Conservation (phyloP, 257 asterid species). For the Solanum pinnatisectum region DNA sequence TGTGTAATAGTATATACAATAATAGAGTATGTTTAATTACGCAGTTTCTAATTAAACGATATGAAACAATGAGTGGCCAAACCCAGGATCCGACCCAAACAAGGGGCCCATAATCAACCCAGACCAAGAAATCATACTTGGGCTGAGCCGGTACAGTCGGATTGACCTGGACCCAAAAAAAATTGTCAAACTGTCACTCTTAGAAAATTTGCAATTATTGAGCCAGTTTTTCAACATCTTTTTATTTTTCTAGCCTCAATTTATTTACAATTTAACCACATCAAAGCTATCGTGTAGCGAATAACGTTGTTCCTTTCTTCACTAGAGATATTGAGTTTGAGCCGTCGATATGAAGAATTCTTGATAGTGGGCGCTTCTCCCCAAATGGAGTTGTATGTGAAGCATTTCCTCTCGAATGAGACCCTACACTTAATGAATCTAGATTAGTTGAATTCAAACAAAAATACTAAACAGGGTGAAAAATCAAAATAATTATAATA, state of each 20-base stretch:
- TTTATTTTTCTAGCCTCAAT: not conserved
- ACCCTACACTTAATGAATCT: fast-evolving
- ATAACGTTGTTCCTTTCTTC: too few relatives aligned
- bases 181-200: not conserved
- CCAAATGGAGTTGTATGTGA: not conserved
- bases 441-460: fast-evolving
- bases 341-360: fast-evolving
- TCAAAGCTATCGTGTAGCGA: too few relatives aligned
- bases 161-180: not conserved
- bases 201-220: not conserved
- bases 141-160: not conserved
- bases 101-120: not conserved
- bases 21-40: too few relatives aligned
- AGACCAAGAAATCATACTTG: not conserved
- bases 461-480: fast-evolving
- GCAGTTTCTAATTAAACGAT: too few relatives aligned
- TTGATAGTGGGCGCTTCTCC: not conserved
- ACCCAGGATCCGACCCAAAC: not conserved
- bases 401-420: not conserved
- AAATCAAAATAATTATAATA: too few relatives aligned
- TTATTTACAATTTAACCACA: not conserved
- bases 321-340: not conserved
- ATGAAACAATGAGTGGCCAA: not conserved
- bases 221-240: not conserved
- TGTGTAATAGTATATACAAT: too few relatives aligned